Base-by-base conservation (phyloP, 129 eudicot species). In the Flaveria linearis region DNA sequence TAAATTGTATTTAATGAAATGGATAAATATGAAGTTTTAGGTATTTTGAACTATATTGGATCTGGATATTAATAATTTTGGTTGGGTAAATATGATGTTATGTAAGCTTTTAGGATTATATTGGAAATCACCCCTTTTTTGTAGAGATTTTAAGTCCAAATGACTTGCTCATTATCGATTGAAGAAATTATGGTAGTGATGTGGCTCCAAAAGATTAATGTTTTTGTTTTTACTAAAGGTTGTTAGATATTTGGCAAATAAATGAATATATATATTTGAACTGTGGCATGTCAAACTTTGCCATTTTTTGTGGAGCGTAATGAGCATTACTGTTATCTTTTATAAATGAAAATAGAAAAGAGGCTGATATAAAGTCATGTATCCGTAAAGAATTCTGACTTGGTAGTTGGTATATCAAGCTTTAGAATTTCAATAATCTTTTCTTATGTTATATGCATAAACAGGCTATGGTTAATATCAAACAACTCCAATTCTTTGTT, bases 371-470 rank as follows among this genome's bases (percentile, higher is more conserved):
- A 8, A 9, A 11, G 53, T 28, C 6, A 18, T 9, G 26, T 39
- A 58, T 60, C 60, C 58, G 9, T 39, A 60, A 43, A 43, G 69
- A 60, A 43, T 23, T 53, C 68, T 41, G 56, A 57, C 17, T 18
- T 56, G 52, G 66, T 13, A 57, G 12, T 18, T 56, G 52, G 66
- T 13, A 12, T 20, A 39, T 73, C 53, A 56, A 73, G 77, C 36
- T 41, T 73, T 67, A 33, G 36, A 73, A 56, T 17, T 9, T 52
- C 11, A 72, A 39, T 20, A 12, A 55, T 73, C 25, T 42, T 16
- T 15, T 20, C 12, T 68, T 45, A 18, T 68, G 73, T 46, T 22
- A 45, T 22, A 68, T 47, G 46, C 52, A 20, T 57, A 20, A 57
- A 57, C 63, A 56, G 14, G 15, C 23, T 18, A 26, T 56, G 26